A percentile compares a stretch with the other conserved stretches of the same genome.
These are phyloP conservation scores for Phytopythium sindhum DNA, from an alignment of 352 stramenopile species.

Conservation along the genomic window DNA sequence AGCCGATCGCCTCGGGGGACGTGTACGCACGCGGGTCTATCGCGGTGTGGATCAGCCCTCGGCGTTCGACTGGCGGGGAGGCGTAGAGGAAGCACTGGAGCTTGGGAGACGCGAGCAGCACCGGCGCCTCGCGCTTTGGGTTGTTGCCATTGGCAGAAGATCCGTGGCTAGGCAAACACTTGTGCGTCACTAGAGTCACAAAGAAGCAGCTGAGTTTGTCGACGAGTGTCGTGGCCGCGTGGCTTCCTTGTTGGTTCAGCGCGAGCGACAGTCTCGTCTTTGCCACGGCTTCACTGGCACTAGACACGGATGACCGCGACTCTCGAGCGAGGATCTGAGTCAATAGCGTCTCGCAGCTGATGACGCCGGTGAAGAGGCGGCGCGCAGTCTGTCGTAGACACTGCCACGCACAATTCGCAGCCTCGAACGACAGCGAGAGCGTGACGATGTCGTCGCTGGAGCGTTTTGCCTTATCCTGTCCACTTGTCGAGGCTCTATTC, in stretches of 20 bases:
- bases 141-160: neutral
- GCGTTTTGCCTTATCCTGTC: slow-evolving; percentile 13
- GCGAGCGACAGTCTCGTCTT: neutral
- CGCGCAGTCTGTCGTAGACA: slow-evolving; percentile 19
- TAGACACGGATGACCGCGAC: neutral
- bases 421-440: slow-evolving; percentile 12
- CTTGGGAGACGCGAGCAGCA: neutral
- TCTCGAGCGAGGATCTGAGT: slow-evolving; percentile 11
- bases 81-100: neutral
- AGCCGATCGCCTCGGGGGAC: neutral
- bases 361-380: neutral
- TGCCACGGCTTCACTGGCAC: neutral
- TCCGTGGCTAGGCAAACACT: neutral
- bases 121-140: neutral
- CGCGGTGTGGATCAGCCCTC: neutral
- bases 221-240: neutral
- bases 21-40: neutral
- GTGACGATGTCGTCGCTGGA: slow-evolving; percentile 1
- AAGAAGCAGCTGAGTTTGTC: slow-evolving; percentile 1
- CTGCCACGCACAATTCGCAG: slow-evolving; percentile 3
- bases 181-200: neutral
- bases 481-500: neutral
- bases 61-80: neutral
- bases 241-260: neutral
- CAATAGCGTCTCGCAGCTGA: slow-evolving; percentile 11